phyloP scores from a whole-genome alignment of 345 rosid species.

The Eucalyptus pauciflora region DNA sequence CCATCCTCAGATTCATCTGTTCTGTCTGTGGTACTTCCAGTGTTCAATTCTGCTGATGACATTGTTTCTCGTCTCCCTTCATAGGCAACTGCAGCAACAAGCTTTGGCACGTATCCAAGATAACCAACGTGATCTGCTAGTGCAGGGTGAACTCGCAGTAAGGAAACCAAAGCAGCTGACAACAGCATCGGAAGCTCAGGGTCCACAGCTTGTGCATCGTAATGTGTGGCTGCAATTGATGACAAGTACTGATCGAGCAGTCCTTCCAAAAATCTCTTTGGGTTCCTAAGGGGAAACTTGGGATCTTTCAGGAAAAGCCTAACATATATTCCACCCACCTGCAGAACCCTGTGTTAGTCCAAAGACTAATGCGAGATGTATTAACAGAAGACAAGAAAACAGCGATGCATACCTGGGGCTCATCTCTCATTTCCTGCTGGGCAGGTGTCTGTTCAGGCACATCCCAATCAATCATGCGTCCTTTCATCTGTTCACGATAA shows the following conservation, averaged over 20 bases:
- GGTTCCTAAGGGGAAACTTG: conserved; percentile 93
- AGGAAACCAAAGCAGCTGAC: conserved; percentile 96
- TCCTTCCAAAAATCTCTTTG: conserved; percentile 95
- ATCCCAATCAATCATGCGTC: conserved; percentile 94
- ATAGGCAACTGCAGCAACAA: conserved; percentile 93
- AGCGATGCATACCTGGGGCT: conserved; percentile 58
- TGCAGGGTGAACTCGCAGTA: conserved; percentile 96
- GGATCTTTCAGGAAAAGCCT: conserved; percentile 96
- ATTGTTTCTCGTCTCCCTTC: conserved; percentile 91
- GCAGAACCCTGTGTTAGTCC: conserved; percentile 2
- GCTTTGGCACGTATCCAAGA: conserved; percentile 98
- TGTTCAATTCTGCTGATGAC: conserved; percentile 56
- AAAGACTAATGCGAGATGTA: not conserved
- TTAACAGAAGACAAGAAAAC: not conserved
- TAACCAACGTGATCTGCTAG: conserved; percentile 97
- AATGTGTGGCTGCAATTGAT: conserved; percentile 91
- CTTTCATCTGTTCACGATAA: conserved; percentile 88
- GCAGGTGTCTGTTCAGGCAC: conserved; percentile 91
- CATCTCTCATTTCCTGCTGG: conserved; percentile 88
- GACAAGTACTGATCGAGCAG: conserved; percentile 89
- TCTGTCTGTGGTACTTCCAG: conserved; percentile 33
- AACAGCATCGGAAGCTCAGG: conserved; percentile 93
- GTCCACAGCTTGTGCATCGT: conserved; percentile 64
- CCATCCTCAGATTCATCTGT: conserved; percentile 42
- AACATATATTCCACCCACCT: conserved; percentile 97